phyloP scores from a whole-genome alignment of 768 basidiomycete species.

The Tulasnella calospora region DNA sequence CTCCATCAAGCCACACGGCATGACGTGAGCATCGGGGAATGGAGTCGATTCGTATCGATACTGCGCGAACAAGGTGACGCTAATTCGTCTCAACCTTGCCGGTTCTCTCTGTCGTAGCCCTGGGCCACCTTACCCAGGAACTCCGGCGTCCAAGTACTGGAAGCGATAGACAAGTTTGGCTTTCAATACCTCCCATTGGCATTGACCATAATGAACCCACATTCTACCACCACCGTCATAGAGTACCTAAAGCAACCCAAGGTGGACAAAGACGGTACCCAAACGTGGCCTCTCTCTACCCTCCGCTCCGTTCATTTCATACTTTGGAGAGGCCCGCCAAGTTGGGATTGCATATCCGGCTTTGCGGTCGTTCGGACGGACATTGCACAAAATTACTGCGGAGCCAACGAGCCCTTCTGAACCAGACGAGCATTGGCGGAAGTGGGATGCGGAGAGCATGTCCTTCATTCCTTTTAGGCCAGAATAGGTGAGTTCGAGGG shows the following conservation, averaged over 20 bases:
- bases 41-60: not conserved
- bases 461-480: no score
- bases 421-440: no score
- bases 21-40: not conserved
- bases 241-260: not conserved
- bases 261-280: not conserved
- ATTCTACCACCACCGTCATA: not conserved
- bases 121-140: not conserved
- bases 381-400: not conserved
- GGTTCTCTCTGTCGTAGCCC: not conserved
- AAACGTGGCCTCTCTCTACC: not conserved
- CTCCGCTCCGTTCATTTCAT: not conserved
- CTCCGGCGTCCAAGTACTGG: not conserved
- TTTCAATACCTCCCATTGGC: not conserved
- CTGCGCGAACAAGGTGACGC: not conserved
- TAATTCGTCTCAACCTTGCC: not conserved
- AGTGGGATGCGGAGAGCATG: no score
- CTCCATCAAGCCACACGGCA: not conserved
- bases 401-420: no score
- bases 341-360: not conserved
- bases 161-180: not conserved
- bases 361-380: not conserved
- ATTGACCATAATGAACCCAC: not conserved
- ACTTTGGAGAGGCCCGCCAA: not conserved
- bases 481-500: no score